Base-by-base conservation (phyloP, 331 rosid species). In the Acacia pycnantha region DNA sequence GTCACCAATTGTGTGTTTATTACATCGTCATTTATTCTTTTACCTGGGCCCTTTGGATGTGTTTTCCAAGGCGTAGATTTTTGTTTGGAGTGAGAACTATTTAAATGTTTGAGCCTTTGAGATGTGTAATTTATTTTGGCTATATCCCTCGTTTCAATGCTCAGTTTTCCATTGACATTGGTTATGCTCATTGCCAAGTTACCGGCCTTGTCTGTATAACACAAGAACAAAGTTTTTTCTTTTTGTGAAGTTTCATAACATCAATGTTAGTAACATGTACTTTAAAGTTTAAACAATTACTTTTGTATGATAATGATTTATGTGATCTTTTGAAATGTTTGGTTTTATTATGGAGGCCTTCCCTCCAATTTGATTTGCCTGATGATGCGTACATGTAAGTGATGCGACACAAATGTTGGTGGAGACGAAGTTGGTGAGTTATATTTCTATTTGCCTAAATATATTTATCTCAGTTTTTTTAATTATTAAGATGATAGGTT, bases 131-230 rank as follows among this genome's bases (percentile, higher is more conserved):
- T 21, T 40, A 11, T 40, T n/a, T 41, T 37, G 51, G 2, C 73
- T 13, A 35, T 18, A 18, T 19, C 29, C 18, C 16, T 40, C 18
- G 19, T 11, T 41, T 41, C 33, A 43, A 40, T 40, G 41, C 50
- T 54, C 82, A 81, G 72, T 82, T 84, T 83, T 81, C 80, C 26
- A 61, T 54, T 64, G 21, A n/a, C 22, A 71, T 76, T 74, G 82
- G 31, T 72, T 78, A 27, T 13, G 81, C 27, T 72, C 31, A 33
- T 71, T 33, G 15, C 22, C 18, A n/a, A 37, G 59, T 77, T 22
- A 73, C 35, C 65, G 65, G 27, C 16, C 54, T 11, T 43, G 79
- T 46, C 68, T 33, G 13, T 35, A 22, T 64, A 15, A 29, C n/a
- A 64, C 7, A 7, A 29, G 70, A 64, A 3, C 68, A 62, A 13